phyloP scores from a whole-genome alignment of 129 eudicot genomes.

The Pseudognaphalium luteoalbum region DNA sequence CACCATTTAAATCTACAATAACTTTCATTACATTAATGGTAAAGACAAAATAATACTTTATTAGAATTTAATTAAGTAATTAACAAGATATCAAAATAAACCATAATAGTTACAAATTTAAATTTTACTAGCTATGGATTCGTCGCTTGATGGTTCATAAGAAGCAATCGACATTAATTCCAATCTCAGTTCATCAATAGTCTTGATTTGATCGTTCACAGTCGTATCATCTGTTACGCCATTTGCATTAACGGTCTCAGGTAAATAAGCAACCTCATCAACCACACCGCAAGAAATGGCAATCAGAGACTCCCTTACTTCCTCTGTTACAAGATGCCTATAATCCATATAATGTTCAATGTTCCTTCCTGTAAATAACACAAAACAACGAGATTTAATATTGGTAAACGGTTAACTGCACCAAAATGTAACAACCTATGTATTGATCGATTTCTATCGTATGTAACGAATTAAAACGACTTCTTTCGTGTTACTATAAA shows the following conservation, averaged over 20 bases:
- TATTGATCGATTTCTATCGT: no score
- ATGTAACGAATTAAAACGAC: no score
- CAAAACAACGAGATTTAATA: not conserved
- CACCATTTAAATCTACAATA: no score
- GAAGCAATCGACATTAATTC: not conserved
- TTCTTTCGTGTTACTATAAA: no score
- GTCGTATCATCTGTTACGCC: not conserved
- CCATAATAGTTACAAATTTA: not conserved
- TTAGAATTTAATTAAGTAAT: no score
- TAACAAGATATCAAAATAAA: not conserved
- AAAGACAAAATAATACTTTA: no score
- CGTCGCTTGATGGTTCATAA: not conserved
- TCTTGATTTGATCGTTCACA: not conserved
- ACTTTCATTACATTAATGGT: no score
- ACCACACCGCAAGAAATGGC: not conserved
- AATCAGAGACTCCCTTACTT: slow-evolving; percentile 36
- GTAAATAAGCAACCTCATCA: not conserved
- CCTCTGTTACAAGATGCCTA: slow-evolving; percentile 22
- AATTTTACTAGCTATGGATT: not conserved
- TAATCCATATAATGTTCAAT: slow-evolving; percentile 22
- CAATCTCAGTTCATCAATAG: not conserved
- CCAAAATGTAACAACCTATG: no score
- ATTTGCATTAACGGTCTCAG: not conserved
- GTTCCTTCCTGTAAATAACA: slow-evolving; percentile 9
- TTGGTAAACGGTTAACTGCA: no score